Evolutionary conservation across 352 stramenopile species (phyloP).

Genomic region (Phytophthora melonis): DNA sequence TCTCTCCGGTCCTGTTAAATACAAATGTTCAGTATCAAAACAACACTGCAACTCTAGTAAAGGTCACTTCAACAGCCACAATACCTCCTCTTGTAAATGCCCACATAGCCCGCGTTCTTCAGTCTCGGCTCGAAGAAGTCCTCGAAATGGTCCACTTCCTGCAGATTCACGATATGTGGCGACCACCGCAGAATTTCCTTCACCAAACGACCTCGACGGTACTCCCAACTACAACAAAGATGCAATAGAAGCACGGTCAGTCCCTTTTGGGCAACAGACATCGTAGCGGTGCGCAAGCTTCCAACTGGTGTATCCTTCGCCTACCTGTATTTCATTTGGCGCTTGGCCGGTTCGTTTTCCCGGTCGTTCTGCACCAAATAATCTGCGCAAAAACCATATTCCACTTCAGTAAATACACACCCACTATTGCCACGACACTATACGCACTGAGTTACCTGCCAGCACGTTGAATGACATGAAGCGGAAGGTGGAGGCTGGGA

Average conservation of each 20-base stretch:
- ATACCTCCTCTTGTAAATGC: conserved; percentile 70
- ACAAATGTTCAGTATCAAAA: background rate
- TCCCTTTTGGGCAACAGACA: background rate
- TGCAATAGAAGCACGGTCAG: background rate
- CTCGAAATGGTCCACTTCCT: conserved; percentile 79
- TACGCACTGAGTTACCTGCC: conserved; percentile 39
- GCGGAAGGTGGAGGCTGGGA: conserved; percentile 55
- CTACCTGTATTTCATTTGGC: conserved; percentile 63
- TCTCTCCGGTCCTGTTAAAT: conserved; percentile 57
- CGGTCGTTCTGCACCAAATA: conserved; percentile 58
- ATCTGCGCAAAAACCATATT: conserved; percentile 36
- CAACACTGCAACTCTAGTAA: background rate
- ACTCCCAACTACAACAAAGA: conserved; percentile 47
- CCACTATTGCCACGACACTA: too few species aligned
- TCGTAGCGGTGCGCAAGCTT: background rate
- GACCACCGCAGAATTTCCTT: conserved; percentile 61
- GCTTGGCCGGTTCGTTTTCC: conserved; percentile 37
- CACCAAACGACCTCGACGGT: conserved; percentile 55
- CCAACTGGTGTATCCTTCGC: background rate
- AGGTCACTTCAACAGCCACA: background rate
- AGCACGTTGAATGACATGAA: conserved; percentile 82
- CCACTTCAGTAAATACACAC: too few species aligned
- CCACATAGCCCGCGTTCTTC: conserved; percentile 56
- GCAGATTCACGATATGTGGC: conserved; percentile 68
- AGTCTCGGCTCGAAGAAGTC: conserved; percentile 78